phyloP scores from a whole-genome alignment of 2,329 filamentous ascomycete species.

The Xylaria sp. region DNA sequence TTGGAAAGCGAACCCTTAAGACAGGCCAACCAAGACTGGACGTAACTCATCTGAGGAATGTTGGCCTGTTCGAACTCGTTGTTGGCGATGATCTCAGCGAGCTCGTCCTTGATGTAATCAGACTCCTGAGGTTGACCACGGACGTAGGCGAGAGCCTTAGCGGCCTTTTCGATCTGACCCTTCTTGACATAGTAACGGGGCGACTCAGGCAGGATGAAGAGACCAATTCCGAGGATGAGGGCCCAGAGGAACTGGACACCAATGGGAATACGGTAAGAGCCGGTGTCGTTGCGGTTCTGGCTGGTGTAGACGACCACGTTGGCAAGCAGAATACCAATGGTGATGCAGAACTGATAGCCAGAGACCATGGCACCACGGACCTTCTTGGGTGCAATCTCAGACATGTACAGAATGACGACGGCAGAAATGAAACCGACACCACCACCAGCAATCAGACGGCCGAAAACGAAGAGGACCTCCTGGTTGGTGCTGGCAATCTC shows the following conservation, averaged over 20 bases:
- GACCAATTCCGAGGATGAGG: slow-evolving; percentile 52
- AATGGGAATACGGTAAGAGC: slow-evolving; percentile 78
- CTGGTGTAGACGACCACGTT: slow-evolving; percentile 75
- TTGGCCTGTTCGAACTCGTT: slow-evolving; percentile 73
- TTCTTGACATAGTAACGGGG: slow-evolving; percentile 79
- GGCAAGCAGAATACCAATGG: slow-evolving; percentile 76
- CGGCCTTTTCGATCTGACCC: slow-evolving; percentile 69
- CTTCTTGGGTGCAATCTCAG: slow-evolving; percentile 67
- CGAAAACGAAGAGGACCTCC: slow-evolving; percentile 67
- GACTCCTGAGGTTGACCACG: slow-evolving; percentile 74
- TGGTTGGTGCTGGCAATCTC: slow-evolving; percentile 66
- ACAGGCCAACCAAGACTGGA: slow-evolving; percentile 69
- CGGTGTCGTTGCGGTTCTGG: slow-evolving; percentile 66
- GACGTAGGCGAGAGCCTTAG: slow-evolving; percentile 66
- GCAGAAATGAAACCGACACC: slow-evolving; percentile 76
- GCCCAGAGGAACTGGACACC: slow-evolving; percentile 71
- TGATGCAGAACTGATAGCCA: slow-evolving; percentile 82
- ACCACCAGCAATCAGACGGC: slow-evolving; percentile 71
- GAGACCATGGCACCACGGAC: slow-evolving; percentile 78
- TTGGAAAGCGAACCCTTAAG: slow-evolving; percentile 66
- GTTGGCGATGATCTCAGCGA: slow-evolving; percentile 80
- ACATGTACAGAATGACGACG: slow-evolving; percentile 78
- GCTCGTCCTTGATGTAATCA: slow-evolving; percentile 73
- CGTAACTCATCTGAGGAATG: slow-evolving; percentile 67
- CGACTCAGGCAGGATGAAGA: slow-evolving; percentile 67